Conservation (phyloP, 257 asterid species). For the Salvia rosmarinus region DNA sequence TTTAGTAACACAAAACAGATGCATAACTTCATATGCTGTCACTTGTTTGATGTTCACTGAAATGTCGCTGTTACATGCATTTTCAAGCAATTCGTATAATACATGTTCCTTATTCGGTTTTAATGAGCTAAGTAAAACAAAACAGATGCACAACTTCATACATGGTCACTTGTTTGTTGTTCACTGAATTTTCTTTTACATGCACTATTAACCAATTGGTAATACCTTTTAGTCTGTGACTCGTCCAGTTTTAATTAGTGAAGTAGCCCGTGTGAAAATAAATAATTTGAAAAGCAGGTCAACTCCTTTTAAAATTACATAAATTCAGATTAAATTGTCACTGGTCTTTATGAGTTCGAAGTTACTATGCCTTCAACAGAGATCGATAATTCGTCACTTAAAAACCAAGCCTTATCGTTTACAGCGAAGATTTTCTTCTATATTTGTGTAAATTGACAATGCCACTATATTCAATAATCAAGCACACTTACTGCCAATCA, state of each 20-base stretch:
- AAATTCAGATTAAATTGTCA: constrained; percentile 5
- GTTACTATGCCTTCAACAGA: constrained; percentile 4
- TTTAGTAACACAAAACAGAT: constrained; percentile 1
- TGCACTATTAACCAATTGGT: neutral
- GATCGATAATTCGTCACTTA: neutral
- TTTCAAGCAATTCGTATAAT: neutral
- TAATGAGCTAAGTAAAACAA: neutral
- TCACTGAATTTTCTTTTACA: neutral
- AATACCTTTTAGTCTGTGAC: constrained; percentile 12
- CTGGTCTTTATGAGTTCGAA: neutral
- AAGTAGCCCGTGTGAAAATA: neutral
- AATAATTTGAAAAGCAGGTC: neutral
- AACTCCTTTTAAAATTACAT: neutral
- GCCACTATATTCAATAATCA: constrained; percentile 10
- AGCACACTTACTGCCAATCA: constrained; percentile 12
- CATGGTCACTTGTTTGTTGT: neutral
- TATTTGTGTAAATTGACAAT: constrained; percentile 24
- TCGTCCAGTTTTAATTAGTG: neutral
- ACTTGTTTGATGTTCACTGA: neutral
- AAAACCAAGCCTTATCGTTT: neutral
- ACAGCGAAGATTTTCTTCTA: neutral
- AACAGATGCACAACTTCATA: neutral
- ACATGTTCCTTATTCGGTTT: constrained; percentile 5
- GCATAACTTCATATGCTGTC: neutral
- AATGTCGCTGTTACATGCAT: neutral